phyloP scores from a whole-genome alignment of 2,329 filamentous ascomycete species.

The Ceratocystis diversiconidia region DNA sequence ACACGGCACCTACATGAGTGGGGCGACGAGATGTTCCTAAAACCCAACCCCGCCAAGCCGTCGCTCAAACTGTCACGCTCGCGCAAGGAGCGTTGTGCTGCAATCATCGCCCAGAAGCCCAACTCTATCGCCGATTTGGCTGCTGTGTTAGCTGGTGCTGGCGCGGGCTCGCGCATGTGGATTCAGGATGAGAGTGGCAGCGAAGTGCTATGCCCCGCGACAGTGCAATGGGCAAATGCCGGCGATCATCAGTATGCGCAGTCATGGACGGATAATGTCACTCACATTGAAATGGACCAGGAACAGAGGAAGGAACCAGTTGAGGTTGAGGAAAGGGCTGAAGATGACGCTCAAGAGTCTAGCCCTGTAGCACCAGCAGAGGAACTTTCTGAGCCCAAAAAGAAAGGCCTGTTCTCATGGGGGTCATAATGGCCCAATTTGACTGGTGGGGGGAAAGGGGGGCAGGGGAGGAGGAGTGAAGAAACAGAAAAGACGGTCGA shows the following conservation, averaged over 20 bases:
- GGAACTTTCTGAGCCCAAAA: constrained; percentile 9
- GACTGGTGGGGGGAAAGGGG: not conserved
- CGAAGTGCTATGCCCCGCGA: constrained; percentile 28
- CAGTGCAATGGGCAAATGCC: constrained; percentile 39
- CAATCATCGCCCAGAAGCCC: constrained; percentile 45
- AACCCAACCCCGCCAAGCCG: constrained; percentile 24
- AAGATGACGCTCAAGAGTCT: constrained; percentile 20
- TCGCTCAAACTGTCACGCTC: constrained; percentile 27
- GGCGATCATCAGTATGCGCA: constrained; percentile 34
- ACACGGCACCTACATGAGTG: constrained; percentile 48
- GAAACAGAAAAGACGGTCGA: constrained; percentile 4
- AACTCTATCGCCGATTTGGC: constrained; percentile 52
- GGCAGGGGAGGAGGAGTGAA: not conserved
- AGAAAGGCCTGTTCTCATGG: constrained; percentile 12
- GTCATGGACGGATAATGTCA: constrained; percentile 39
- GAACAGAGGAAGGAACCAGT: constrained; percentile 1
- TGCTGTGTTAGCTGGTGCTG: constrained; percentile 38
- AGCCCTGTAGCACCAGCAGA: constrained; percentile 9
- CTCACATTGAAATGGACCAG: constrained; percentile 28
- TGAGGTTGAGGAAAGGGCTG: constrained; percentile 14
- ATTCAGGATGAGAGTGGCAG: constrained; percentile 18
- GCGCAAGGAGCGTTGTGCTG: constrained; percentile 34
- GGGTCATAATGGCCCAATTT: constrained; percentile 1
- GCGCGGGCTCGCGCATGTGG: constrained; percentile 37
- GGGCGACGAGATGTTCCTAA: constrained; percentile 35